Evolutionary conservation across 768 basidiomycete genomes (phyloP).

Genomic region (Rossbeevera mucosa): DNA sequence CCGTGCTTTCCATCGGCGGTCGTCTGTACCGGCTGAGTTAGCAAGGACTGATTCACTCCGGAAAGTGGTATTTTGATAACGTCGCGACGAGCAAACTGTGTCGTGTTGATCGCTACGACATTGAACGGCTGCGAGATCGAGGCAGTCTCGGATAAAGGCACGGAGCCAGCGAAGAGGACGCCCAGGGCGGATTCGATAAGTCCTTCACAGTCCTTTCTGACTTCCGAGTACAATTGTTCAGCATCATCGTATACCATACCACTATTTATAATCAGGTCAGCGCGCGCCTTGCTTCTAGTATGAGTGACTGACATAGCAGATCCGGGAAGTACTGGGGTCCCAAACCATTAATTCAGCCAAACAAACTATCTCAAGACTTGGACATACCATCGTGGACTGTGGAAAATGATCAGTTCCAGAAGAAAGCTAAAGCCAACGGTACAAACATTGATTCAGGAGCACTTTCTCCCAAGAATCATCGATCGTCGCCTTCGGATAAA

Average conservation of each 20-base stretch:
- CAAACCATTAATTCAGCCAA: neutral
- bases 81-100: slow-evolving; percentile 74
- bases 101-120: slow-evolving; percentile 75
- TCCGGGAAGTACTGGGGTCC: slow-evolving; percentile 68
- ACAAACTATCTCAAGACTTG: neutral
- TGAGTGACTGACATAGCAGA: slow-evolving; percentile 66
- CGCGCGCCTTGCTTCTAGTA: too few species aligned
- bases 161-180: slow-evolving; percentile 43
- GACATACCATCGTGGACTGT: slow-evolving; percentile 76
- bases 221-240: slow-evolving; percentile 76
- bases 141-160: slow-evolving; percentile 18
- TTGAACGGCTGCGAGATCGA: slow-evolving; percentile 28
- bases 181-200: slow-evolving; percentile 76
- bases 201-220: slow-evolving; percentile 59
- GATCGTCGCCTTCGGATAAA: slow-evolving; percentile 76
- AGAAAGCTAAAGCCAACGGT: neutral
- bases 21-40: slow-evolving; percentile 57
- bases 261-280: slow-evolving; percentile 35
- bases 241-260: slow-evolving; percentile 98
- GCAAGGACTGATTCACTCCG: slow-evolving; percentile 40
- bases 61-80: slow-evolving; percentile 63
- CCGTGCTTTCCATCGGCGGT: slow-evolving; percentile 62
- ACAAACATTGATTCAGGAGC: slow-evolving; percentile 78
- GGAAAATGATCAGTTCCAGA: neutral
- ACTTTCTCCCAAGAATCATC: slow-evolving; percentile 94